Percentiles rank a stretch among this genome's conserved stretches.
These are phyloP conservation scores for Dionaea muscipula DNA, from an alignment of 179 eudicot genomes.

Conservation along the genomic window DNA sequence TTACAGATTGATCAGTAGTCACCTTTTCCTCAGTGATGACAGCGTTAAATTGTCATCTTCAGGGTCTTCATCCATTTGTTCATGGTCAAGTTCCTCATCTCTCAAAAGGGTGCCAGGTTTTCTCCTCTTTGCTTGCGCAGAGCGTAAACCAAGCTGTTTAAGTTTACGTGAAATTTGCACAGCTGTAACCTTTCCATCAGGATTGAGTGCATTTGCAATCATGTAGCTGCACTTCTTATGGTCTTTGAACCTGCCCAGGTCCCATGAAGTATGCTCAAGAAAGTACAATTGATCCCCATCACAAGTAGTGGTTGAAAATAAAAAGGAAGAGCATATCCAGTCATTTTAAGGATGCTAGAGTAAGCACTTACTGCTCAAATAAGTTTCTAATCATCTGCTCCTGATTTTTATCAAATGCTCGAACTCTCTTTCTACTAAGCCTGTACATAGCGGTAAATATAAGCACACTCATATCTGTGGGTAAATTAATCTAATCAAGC, in stretches of 20 bases:
- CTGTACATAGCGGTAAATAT: slow-evolving; percentile 20
- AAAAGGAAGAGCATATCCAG: not conserved
- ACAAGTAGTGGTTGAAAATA: not conserved
- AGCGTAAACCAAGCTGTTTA: slow-evolving; percentile 67
- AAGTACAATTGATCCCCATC: not conserved
- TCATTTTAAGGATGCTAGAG: not conserved
- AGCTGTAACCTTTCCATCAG: slow-evolving; percentile 53
- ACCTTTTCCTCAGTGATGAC: slow-evolving; percentile 55
- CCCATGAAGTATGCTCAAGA: slow-evolving; percentile 9
- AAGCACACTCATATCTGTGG: too few relatives aligned
- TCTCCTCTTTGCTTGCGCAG: slow-evolving; percentile 30
- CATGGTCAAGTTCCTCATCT: slow-evolving; percentile 29
- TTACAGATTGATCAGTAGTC: slow-evolving; percentile 2
- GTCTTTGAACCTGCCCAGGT: slow-evolving; percentile 64
- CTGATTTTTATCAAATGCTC: slow-evolving; percentile 54
- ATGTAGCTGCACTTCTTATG: slow-evolving; percentile 76
- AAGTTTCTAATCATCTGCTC: slow-evolving; percentile 50
- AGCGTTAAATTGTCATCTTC: slow-evolving; percentile 50
- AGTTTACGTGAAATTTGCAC: slow-evolving; percentile 83
- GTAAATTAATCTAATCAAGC: too few relatives aligned
- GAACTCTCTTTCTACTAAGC: slow-evolving; percentile 60
- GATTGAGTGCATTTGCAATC: slow-evolving; percentile 79
- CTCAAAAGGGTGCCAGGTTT: slow-evolving; percentile 21
- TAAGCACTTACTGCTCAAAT: slow-evolving; percentile 66
- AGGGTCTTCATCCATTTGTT: slow-evolving; percentile 29